These are phyloP conservation scores for Rhizophagus sp. DNA, from an alignment of 192 early-diverging fungal genomes.

Conservation along the genomic window DNA sequence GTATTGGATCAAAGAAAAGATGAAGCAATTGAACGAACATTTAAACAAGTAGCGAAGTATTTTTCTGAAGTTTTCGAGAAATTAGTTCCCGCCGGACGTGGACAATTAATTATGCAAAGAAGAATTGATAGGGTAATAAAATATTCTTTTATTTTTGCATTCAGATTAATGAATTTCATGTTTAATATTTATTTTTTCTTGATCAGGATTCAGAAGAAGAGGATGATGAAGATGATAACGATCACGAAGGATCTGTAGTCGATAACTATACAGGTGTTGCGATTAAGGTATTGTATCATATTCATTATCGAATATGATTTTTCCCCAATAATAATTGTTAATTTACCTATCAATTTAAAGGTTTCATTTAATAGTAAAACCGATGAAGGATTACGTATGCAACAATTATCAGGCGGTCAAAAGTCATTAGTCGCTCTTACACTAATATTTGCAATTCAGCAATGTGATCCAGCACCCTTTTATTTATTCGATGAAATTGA, in stretches of 20 bases:
- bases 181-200: constrained; percentile 4
- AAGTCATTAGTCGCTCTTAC: constrained; percentile 97
- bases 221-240: constrained; percentile 45
- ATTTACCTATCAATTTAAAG: constrained; percentile 29
- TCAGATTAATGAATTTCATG: not conserved
- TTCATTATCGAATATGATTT: not conserved
- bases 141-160: not conserved
- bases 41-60: constrained; percentile 86
- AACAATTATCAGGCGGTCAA: constrained; percentile 96
- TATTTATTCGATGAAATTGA: constrained; percentile 99
- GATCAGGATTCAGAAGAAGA: constrained; percentile 37
- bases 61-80: constrained; percentile 88
- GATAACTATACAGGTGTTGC: constrained; percentile 92
- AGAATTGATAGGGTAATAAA: constrained; percentile 50
- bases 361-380: constrained; percentile 93
- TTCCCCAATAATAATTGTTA: not conserved
- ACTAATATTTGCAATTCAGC: constrained; percentile 97
- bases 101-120: constrained; percentile 84
- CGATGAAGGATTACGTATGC: constrained; percentile 88
- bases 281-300: constrained; percentile 55
- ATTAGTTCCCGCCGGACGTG: constrained; percentile 86
- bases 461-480: constrained; percentile 98
- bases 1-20: constrained; percentile 95
- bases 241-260: constrained; percentile 45
- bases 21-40: constrained; percentile 95